Conservation (phyloP, 306 rosid genomes). For the Quercus ilex region DNA sequence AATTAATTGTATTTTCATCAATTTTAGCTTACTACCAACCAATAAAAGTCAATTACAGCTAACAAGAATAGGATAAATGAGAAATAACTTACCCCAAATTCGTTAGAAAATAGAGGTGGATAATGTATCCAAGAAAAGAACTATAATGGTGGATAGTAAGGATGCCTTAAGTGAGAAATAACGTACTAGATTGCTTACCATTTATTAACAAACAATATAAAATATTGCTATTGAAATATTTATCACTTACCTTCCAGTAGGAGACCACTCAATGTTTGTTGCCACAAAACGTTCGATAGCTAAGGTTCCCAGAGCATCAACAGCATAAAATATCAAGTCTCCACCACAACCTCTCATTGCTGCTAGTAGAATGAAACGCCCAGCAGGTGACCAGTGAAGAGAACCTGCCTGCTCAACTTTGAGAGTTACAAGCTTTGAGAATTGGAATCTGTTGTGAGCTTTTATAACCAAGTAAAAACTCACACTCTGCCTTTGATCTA, state of each 20-base stretch:
- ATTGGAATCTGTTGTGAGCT: conserved; percentile 59
- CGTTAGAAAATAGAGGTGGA: no score
- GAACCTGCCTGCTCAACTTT: conserved; percentile 88
- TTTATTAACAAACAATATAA: no score
- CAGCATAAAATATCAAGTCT: conserved; percentile 70
- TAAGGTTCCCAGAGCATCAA: conserved; percentile 86
- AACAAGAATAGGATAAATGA: no score
- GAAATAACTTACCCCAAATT: no score
- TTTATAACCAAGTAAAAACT: conserved; percentile 72
- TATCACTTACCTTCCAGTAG: conserved; percentile 74
- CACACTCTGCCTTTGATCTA: conserved; percentile 73
- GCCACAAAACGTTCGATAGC: conserved; percentile 80
- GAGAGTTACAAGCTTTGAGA: conserved; percentile 73
- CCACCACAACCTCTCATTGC: conserved; percentile 79
- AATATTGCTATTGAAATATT: no score
- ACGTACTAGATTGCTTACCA: no score
- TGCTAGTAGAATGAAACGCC: conserved; percentile 67
- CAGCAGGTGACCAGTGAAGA: conserved; percentile 82
- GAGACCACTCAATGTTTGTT: conserved; percentile 88
- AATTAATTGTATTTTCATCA: no score
- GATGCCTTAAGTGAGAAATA: no score
- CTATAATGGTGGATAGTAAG: no score
- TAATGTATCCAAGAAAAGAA: no score
- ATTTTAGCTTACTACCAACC: no score
- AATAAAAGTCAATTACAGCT: no score